Base-by-base conservation (phyloP, 257 asterid genomes). In the Scutellaria baicalensis region DNA sequence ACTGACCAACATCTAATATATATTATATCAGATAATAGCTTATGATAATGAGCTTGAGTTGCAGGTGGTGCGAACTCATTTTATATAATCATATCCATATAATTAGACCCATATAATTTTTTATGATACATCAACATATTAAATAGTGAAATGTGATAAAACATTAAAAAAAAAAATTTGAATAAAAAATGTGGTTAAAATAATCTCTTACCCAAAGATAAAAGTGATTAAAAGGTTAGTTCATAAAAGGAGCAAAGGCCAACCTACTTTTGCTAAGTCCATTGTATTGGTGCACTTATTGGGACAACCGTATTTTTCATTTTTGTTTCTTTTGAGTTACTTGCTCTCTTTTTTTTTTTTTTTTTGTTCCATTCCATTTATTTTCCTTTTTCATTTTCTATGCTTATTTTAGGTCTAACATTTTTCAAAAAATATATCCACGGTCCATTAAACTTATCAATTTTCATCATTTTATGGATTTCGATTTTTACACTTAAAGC, bases 261-360 rank as follows among this genome's bases (percentile, higher is more conserved):
- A 61, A 67, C 64, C 52, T 0, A 44, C 59, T 75, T 75, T 56
- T 52, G 39, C 61, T 8, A 18, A 65, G 61, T 55, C 66, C 71
- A 70, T 33, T 44, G 52, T 36, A 67, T 51, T 55, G 68, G 71
- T 38, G 73, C 70, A 49, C 62, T 52, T 50, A 42, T 64, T 66
- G 45, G 44, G 80, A 73, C 80, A 69, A 55, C 47, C 17, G 52
- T 73, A 74, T 48, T 80, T 69, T 74, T 74, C 68, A 42, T 31
- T 43, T 73, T 68, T 70, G 75, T 52, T 73, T 77, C 2, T 66
- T 43, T 47, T 57, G 61, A 40, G 20, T 59, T 61, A n/a, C 57
- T 77, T 60, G 71, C 55, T 39, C n/a, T n/a, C n/a, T n/a, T n/a
- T n/a, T n/a, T n/a, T n/a, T n/a, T n/a, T n/a, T 59, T 20, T 50